Evolutionary conservation across 345 rosid species (phyloP), one percentile per base, ranked within the genome.

Genomic region (Rhodomyrtus tomentosa): DNA sequence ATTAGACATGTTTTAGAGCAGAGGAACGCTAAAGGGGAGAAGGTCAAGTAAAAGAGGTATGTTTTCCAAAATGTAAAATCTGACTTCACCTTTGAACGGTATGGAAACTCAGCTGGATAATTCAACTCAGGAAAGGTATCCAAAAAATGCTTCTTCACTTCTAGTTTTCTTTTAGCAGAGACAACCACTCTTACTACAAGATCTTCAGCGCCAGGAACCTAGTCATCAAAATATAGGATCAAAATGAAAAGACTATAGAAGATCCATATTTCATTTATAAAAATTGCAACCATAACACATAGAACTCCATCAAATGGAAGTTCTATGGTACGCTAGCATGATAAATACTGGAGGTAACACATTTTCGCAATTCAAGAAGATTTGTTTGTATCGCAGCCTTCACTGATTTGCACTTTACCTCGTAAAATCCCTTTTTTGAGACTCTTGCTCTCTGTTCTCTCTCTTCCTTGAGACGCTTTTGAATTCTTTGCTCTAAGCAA

Each of bases 171-270:
- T 89, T 94, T 96, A 83, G 93, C 94, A 16, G 98, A 95, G 82
- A 94, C 94, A 91, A 95, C 99, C 87, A 95, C 99, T 88, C 99
- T 92, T 82, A 97, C 73, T 52, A 92, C 98, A 89, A 97, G 98
- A 80, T 96, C 87, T 90, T 97, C 96, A 80, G 96, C 98, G 48
- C 95, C 94, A 83, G 92, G 96, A 89, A 97, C 91, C 99, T 97
- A 89, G 86, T 83, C 84, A 86, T 81, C 80, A 83, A 68, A 68
- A 68, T 32, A 24, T 32, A 36, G 76, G 24, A 32, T 32, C 12
- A 11, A 68, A 68, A 45, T 68, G 76, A 68, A 62, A 62, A 68
- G 45, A 68, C 32, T 13, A n/a, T 32, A 62, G 38, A 40, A 32
- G 45, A 8, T 38, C 81, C 32, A 49, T 20, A 51, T 16, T 48